Percentiles rank a stretch among this genome's conserved stretches.
Conservation (phyloP, 176 grass and related monocot genomes). For the Calamus simplicifolius region DNA sequence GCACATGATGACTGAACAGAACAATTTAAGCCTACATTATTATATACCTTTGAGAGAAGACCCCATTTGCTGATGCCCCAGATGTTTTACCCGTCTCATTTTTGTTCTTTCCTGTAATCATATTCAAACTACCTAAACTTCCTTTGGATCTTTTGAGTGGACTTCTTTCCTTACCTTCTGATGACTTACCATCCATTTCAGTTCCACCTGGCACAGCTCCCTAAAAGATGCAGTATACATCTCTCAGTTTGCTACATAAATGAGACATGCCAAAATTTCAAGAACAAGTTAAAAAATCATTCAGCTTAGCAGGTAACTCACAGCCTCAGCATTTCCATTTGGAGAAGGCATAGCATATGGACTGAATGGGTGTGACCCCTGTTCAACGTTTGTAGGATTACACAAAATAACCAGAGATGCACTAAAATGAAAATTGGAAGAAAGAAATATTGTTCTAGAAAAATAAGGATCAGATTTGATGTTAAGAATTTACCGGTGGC, state of each 20-base stretch:
- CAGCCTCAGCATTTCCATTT: conserved; percentile 70
- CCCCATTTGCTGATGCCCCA: conserved; percentile 62
- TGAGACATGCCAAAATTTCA: too few relatives aligned
- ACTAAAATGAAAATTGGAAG: too few relatives aligned
- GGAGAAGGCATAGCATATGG: conserved; percentile 53
- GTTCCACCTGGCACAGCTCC: conserved; percentile 31
- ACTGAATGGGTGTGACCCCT: conserved; percentile 82
- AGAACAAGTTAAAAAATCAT: too few relatives aligned
- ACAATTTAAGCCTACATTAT: neutral
- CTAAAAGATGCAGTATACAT: conserved; percentile 28
- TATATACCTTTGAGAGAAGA: conserved; percentile 67
- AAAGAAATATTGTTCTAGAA: too few relatives aligned
- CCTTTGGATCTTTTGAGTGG: conserved; percentile 74
- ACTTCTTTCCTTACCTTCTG: conserved; percentile 77
- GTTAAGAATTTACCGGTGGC: conserved; percentile 51
- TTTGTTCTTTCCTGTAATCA: conserved; percentile 72
- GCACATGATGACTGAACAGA: too few relatives aligned
- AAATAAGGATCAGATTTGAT: neutral
- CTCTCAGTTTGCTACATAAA: too few relatives aligned
- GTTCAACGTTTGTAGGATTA: conserved; percentile 11
- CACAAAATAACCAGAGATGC: too few relatives aligned
- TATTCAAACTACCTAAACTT: conserved; percentile 97
- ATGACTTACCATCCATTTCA: conserved; percentile 61
- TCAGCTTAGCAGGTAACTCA: conserved; percentile 31
- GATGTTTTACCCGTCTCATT: conserved; percentile 52